Evolutionary conservation across 805 yeast genomes (phyloP), one percentile per base, ranked within the genome.

Genomic region (Lachancea kluyveri): DNA sequence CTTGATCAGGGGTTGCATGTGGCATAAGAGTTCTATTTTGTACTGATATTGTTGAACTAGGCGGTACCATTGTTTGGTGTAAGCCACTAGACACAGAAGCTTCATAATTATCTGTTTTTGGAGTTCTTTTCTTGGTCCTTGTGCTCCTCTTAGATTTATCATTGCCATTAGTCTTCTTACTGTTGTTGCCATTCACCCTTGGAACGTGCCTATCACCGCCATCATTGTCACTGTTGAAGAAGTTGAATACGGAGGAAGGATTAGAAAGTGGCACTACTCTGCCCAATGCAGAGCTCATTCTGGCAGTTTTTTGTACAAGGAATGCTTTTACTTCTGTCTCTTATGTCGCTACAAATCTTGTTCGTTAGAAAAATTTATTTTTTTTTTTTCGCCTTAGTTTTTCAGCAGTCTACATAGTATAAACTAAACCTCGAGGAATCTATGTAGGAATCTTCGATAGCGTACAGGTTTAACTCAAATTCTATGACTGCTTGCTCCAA

Each of bases 401-500:
- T n/a, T n/a, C n/a, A n/a, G n/a, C n/a, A n/a, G n/a, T n/a, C n/a
- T n/a, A 47, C 39, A 24, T 37, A 43, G 36, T 46, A 52, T 14
- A 54, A 26, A 15, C 43, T 36, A 31, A 48, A 51, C 11, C 58
- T 35, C 2, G 59, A 46, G 3, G 27, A 16, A 4, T 44, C 36
- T 11, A 52, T 25, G 3, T 34, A 12, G 5, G 33, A 17, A 22
- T 48, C 50, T 2, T 36, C 31, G 6, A 54, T 28, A n/a, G 43
- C 38, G 25, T 33, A 29, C 6, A 54, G 43, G 4, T 38, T 37
- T 3, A 57, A 32, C 3, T 41, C 23, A 17, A 42, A 33, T 10
- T 51, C 46, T 3, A 40, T 21, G 9, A 57, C 24, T 1, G 57
- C 54, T 12, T 41, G 37, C 14, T 51, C 52, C 11, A 58, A 36